Evolutionary conservation across 768 basidiomycete species (phyloP).

Genomic region (Boletus coccyginus): DNA sequence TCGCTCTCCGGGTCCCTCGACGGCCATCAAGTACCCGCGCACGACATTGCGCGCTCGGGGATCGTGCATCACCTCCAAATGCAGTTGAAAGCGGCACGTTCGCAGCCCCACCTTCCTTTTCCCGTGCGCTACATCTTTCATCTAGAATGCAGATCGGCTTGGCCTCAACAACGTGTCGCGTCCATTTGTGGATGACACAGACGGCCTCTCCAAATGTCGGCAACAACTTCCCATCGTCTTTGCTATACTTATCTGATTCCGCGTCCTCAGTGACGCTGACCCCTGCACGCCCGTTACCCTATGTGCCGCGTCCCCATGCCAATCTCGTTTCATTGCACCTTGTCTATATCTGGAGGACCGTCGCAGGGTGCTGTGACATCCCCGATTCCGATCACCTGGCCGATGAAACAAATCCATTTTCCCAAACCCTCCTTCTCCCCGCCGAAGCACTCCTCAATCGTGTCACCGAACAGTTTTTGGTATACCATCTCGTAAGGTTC

Average conservation of each 20-base stretch:
- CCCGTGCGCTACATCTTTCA: constrained; percentile 10
- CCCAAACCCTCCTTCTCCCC: constrained; percentile 53
- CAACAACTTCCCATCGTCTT: constrained; percentile 2
- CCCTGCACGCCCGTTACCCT: constrained; percentile 35
- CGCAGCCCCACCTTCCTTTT: not conserved
- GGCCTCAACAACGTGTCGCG: constrained; percentile 60
- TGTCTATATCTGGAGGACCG: constrained; percentile 39
- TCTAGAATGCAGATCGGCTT: constrained; percentile 58
- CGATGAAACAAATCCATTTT: constrained; percentile 48
- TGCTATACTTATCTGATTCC: constrained; percentile 4
- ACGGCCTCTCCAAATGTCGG: constrained; percentile 41
- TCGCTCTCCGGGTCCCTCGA: constrained; percentile 55
- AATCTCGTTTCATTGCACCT: constrained; percentile 39
- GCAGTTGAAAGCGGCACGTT: constrained; percentile 49
- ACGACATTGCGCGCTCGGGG: constrained; percentile 47
- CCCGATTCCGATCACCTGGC: constrained; percentile 26
- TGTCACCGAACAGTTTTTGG: constrained; percentile 52
- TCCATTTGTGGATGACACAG: constrained; percentile 44
- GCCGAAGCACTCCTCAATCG: constrained; percentile 50
- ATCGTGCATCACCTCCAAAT: constrained; percentile 47
- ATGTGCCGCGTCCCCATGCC: constrained; percentile 24
- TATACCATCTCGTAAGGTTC: constrained; percentile 58
- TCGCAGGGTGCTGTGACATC: constrained; percentile 2
- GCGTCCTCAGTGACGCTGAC: constrained; percentile 38
- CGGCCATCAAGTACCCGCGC: constrained; percentile 36